Evolutionary conservation across 306 rosid genomes (phyloP), one percentile per base, ranked within the genome.

Genomic region (Alnus rubra): DNA sequence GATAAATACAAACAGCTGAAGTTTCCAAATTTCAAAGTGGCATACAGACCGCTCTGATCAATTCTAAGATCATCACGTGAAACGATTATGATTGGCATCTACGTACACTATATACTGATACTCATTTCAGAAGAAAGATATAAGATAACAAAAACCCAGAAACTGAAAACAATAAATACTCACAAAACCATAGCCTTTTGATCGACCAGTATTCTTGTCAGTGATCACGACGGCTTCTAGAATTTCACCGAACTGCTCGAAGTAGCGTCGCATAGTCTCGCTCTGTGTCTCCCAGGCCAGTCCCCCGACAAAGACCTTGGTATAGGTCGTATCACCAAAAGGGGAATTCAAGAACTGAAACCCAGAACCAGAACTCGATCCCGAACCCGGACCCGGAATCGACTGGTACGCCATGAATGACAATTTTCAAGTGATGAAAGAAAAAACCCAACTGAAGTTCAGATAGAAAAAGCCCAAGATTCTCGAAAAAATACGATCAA

Each of bases 111-210:
- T 16, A 67, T 49, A 49, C 33, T 5, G 0, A 39, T 5, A 7
- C 30, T 67, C 33, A 45, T 59, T 19, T 55, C 33, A 23, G 14
- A 35, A 8, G 31, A 37, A 15, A 9, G 12, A 42, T 0, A 33
- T 8, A 15, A 13, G 13, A 35, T 1, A 58, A 8, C 1, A 8
- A 11, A 47, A 10, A 39, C 53, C 49, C 47, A 69, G 39, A 76
- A 78, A 75, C 50, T 15, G 70, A 79, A 86, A 69, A 85, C 83
- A 76, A 42, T 16, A 81, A 80, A 84, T 82, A 89, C 98, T 94
- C 89, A 95, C 97, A 73, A 95, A 95, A 82, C 98, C 98, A 64
- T 95, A 95, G 86, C 98, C 98, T 80, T 95, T 95, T 86, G 98
- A 95, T 92, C 98, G 87, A 9, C 97, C 96, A 0, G 98, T 89